These are phyloP conservation scores for Zygosaccharomyces pseudobailii DNA, from an alignment of 1,139 yeast species.

Conservation along the genomic window DNA sequence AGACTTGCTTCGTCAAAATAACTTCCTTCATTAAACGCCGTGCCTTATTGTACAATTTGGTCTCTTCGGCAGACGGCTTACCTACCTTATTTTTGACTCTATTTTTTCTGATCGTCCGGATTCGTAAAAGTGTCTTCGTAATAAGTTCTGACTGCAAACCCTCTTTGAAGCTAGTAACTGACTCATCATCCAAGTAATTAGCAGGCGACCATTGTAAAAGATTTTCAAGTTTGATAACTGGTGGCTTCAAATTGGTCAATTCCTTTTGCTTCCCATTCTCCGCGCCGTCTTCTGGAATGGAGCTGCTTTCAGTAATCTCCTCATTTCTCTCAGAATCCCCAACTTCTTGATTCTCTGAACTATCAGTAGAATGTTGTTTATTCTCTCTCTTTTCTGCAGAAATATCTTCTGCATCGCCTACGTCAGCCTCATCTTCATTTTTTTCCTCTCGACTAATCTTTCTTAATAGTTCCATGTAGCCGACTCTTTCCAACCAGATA, in stretches of 20 bases:
- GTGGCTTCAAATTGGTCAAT: neutral
- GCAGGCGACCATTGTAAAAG: constrained; percentile 53
- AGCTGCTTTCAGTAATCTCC: constrained; percentile 11
- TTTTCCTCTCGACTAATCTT: constrained; percentile 19
- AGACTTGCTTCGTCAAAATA: constrained; percentile 29
- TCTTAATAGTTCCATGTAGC: constrained; percentile 47
- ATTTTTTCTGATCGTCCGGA: constrained; percentile 60
- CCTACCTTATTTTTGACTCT: constrained; percentile 43
- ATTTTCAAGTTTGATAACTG: constrained; percentile 41
- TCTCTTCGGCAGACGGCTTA: constrained; percentile 44
- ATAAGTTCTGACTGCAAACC: constrained; percentile 52
- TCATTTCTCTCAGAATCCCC: constrained; percentile 4
- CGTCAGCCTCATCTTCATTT: constrained; percentile 11
- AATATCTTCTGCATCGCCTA: constrained; percentile 8
- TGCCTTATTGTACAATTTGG: constrained; percentile 45
- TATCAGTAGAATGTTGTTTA: neutral
- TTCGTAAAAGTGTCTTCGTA: constrained; percentile 49
- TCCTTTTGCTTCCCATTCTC: neutral
- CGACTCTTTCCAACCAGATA: constrained; percentile 77
- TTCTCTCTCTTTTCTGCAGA: constrained; percentile 1
- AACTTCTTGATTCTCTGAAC: constrained; percentile 2
- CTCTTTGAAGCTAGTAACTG: constrained; percentile 43
- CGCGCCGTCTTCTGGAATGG: constrained; percentile 2
- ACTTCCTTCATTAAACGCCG: constrained; percentile 48
- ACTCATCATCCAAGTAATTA: constrained; percentile 49